Evolutionary conservation across 2,329 filamentous ascomycete genomes (phyloP).

Genomic region (Ophiocordyceps camponoti-saundersi): DNA sequence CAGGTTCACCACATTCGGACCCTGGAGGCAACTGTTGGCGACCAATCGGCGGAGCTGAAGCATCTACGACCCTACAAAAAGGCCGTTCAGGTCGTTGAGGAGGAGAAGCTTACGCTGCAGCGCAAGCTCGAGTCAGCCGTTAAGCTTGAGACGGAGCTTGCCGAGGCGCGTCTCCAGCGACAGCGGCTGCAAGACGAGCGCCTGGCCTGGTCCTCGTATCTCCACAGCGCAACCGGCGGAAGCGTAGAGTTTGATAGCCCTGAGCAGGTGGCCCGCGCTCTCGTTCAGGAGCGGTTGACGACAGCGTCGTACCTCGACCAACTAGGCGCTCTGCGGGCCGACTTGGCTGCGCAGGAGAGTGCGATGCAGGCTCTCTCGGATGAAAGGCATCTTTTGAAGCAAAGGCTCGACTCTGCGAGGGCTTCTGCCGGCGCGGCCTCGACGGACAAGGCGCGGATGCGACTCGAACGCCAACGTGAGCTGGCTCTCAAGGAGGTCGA

Average conservation of each 20-base stretch:
- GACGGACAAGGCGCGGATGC: conserved; percentile 50
- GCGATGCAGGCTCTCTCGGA: conserved; percentile 55
- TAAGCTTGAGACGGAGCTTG: conserved; percentile 56
- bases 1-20: conserved; percentile 83
- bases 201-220: conserved; percentile 69
- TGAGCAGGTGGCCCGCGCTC: conserved; percentile 68
- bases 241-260: conserved; percentile 73
- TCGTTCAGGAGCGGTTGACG: conserved; percentile 68
- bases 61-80: conserved; percentile 67
- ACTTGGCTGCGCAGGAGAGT: conserved; percentile 60
- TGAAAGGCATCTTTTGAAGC: conserved; percentile 46
- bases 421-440: conserved; percentile 25
- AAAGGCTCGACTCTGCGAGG: conserved; percentile 57
- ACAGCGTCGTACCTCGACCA: conserved; percentile 66
- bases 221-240: conserved; percentile 50
- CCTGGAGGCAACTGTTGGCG: conserved; percentile 64
- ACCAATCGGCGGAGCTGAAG: conserved; percentile 64
- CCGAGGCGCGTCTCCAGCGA: conserved; percentile 65
- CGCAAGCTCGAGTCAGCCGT: conserved; percentile 61
- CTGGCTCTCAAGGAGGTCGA: conserved; percentile 87
- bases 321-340: conserved; percentile 62
- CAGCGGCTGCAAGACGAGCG: conserved; percentile 82
- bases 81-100: conserved; percentile 84
- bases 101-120: conserved; percentile 77
- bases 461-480: conserved; percentile 66